Evolutionary conservation across 345 rosid species (phyloP), one percentile per base, ranked within the genome.

Genomic region (Pugionium dolabratum): DNA sequence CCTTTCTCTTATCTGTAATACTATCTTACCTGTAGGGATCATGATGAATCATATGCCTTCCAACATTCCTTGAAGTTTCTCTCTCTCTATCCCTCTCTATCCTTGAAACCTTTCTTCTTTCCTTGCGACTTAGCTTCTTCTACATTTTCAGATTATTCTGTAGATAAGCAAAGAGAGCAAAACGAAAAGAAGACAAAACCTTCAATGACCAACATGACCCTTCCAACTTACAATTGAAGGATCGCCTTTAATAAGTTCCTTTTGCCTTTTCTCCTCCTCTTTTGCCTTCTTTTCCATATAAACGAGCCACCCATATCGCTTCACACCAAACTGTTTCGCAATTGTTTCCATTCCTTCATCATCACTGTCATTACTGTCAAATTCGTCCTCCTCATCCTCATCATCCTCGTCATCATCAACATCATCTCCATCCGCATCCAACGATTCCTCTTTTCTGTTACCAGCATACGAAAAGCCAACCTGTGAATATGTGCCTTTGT

Each of bases 281-380:
- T 90, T 94, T 2, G 93, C 85, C 41, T 84, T 94, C 79, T 90
- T 88, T 61, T 94, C 99, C 96, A 85, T 90, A 64, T 85, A 92
- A 77, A 90, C 97, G 56, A 94, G 97, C 97, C 97, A 94, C 25
- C 97, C 99, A 77, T 79, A 94, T 72, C 96, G 81, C 79, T 88
- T 94, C 2, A 94, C 84, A 3, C 99, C 97, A 75, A 86, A 94
- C 62, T 91, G 97, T 73, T 90, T 94, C 7, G 97, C 97, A 72
- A 90, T 94, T 1, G 60, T 52, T 64, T 89, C 97, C 96, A 95
- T 88, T 36, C 89, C 95, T 81, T 89, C 95, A 79, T 94, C 96
- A 63, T 84, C 84, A 70, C 96, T 91, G 65, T 91, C 97, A 69
- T 89, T 89, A 69, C 97, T 94, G 58, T 91, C 85, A 74, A 88